Conservation (phyloP, 2,329 filamentous ascomycete species). For the Fonsecaea erecta region DNA sequence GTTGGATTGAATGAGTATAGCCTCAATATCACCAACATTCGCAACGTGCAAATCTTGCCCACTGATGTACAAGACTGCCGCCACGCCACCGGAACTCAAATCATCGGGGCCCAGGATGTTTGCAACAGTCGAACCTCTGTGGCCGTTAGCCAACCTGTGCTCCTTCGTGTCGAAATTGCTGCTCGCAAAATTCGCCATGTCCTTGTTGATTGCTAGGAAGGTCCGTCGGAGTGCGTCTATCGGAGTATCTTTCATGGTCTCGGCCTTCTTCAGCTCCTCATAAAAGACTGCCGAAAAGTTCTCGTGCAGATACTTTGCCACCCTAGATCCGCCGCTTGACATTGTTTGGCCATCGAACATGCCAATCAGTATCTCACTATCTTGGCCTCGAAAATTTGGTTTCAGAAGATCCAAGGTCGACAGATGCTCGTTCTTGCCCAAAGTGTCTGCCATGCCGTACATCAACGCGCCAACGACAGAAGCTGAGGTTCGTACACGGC, state of each 20-base stretch:
- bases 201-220: slow-evolving; percentile 90
- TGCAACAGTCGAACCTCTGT: slow-evolving; percentile 72
- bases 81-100: slow-evolving; percentile 85
- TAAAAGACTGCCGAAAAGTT: slow-evolving; percentile 87
- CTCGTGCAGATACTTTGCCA: slow-evolving; percentile 95
- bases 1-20: slow-evolving; percentile 90
- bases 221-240: slow-evolving; percentile 82
- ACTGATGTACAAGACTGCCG: slow-evolving; percentile 87
- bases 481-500: slow-evolving; percentile 95
- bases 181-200: slow-evolving; percentile 80
- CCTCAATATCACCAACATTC: slow-evolving; percentile 93
- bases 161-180: slow-evolving; percentile 69
- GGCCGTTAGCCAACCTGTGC: slow-evolving; percentile 56
- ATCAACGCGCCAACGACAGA: slow-evolving; percentile 86
- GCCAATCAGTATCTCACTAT: slow-evolving; percentile 88
- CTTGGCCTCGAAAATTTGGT: slow-evolving; percentile 84
- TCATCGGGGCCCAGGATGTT: slow-evolving; percentile 87
- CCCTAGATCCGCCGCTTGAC: slow-evolving; percentile 87
- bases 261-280: slow-evolving; percentile 76
- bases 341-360: slow-evolving; percentile 94
- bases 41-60: slow-evolving; percentile 90
- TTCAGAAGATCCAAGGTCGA: slow-evolving; percentile 96
- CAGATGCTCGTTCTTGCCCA: slow-evolving; percentile 90
- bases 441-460: slow-evolving; percentile 96
- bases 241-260: slow-evolving; percentile 71